Percentiles rank a stretch among this genome's conserved stretches.
Evolutionary conservation across 2,329 filamentous ascomycete species (phyloP).

Genomic region (Botrytis hyacinthi): DNA sequence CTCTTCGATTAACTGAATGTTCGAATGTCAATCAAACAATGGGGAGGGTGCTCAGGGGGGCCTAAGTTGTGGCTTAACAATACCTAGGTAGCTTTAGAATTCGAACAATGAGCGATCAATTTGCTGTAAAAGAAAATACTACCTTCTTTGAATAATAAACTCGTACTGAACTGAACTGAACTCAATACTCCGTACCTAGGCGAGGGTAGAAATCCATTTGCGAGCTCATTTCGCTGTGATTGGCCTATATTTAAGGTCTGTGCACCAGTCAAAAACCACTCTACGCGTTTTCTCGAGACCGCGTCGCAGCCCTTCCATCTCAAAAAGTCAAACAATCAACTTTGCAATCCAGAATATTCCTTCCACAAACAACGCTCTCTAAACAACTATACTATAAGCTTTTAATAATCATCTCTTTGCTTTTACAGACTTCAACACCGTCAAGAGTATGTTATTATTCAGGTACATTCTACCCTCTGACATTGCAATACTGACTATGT

Average conservation of each 20-base stretch:
- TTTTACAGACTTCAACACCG: neutral
- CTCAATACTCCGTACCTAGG: neutral
- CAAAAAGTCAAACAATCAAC: conserved; percentile 17
- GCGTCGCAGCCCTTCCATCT: conserved; percentile 16
- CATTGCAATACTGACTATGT: conserved; percentile 12
- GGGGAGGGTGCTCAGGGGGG: neutral
- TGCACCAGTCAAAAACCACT: conserved; percentile 19
- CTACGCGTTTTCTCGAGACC: conserved; percentile 21
- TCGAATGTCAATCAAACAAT: neutral
- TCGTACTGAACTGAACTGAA: neutral
- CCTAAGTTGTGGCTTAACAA: neutral
- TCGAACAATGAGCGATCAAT: neutral
- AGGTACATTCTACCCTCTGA: neutral
- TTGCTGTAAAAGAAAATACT: too few relatives aligned
- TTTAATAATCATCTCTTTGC: neutral
- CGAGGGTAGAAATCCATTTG: neutral
- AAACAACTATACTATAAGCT: neutral
- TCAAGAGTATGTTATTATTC: conserved; percentile 7
- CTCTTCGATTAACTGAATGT: conserved; percentile 19
- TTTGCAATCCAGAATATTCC: conserved; percentile 5
- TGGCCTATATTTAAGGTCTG: neutral
- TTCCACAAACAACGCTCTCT: conserved; percentile 1
- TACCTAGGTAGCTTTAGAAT: neutral
- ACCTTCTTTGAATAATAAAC: neutral
- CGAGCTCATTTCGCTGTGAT: neutral